Evolutionary conservation across 345 rosid species (phyloP).

Genomic region (Linum trigynum): DNA sequence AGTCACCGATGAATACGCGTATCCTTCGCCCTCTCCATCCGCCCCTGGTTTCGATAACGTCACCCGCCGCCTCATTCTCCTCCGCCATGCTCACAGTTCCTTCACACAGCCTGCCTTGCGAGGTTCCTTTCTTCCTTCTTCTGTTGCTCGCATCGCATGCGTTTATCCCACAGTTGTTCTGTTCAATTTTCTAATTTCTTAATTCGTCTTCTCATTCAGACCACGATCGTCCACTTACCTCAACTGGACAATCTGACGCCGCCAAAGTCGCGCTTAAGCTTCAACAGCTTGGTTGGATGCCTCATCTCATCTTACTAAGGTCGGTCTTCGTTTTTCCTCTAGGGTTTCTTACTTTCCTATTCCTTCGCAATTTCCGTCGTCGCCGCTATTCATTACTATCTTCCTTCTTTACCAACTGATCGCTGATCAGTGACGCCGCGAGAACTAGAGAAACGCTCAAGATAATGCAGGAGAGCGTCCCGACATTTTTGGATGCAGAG

Average conservation of each 20-base stretch:
- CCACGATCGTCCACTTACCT: conserved; percentile 84
- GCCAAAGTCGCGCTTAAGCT: conserved; percentile 55
- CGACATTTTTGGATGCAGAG: conserved; percentile 55
- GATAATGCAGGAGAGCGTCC: conserved; percentile 83
- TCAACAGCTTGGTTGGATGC: conserved; percentile 72
- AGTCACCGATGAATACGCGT: background rate
- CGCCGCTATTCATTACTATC: background rate
- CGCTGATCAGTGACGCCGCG: conserved; percentile 52
- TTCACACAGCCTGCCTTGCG: conserved; percentile 58
- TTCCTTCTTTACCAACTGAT: background rate
- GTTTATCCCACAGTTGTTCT: background rate
- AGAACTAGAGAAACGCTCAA: conserved; percentile 67
- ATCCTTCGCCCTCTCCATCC: background rate
- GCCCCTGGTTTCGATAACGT: conserved; percentile 12
- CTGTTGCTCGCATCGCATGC: background rate
- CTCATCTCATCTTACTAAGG: conserved; percentile 81
- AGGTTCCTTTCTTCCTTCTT: conserved; percentile 27
- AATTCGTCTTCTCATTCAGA: conserved; percentile 25
- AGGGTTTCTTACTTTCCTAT: background rate
- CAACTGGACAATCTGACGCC: conserved; percentile 57
- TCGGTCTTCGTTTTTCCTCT: conserved; percentile 6
- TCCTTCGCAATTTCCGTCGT: background rate
- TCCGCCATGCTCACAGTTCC: conserved; percentile 92
- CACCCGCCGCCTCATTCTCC: conserved; percentile 80
- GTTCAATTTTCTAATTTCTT: background rate